Percentiles rank a stretch among this genome's conserved stretches.
Evolutionary conservation across 2,329 filamentous ascomycete species (phyloP).

Genomic region (Alternaria incomplexa): DNA sequence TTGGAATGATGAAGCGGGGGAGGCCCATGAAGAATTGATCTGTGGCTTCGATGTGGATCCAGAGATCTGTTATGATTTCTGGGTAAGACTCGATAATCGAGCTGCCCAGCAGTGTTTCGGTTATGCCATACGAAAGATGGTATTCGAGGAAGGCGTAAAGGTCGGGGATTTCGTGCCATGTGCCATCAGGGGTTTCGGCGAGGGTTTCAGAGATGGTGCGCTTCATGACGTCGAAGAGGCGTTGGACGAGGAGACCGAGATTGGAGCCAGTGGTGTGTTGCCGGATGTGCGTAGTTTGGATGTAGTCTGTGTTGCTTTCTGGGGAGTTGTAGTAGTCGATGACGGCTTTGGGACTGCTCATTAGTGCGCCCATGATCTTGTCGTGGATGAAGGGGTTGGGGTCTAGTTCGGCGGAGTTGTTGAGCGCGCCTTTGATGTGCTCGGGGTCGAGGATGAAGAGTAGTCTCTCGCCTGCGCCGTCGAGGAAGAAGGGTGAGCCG

Average conservation of each 20-base stretch:
- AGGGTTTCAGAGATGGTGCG: conserved; percentile 8
- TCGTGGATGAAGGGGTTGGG: conserved; percentile 23
- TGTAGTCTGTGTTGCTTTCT: conserved; percentile 10
- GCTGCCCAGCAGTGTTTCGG: conserved; percentile 13
- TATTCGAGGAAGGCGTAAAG: conserved; percentile 15
- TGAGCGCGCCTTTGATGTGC: conserved; percentile 18
- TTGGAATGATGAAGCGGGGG: conserved; percentile 12
- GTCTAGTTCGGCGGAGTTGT: conserved; percentile 13
- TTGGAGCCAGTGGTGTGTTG: conserved; percentile 13
- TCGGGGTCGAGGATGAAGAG: conserved; percentile 18
- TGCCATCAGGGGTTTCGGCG: not conserved
- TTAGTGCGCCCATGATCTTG: conserved; percentile 19
- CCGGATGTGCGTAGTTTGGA: conserved; percentile 19
- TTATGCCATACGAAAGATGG: conserved; percentile 12
- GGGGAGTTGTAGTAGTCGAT: conserved; percentile 19
- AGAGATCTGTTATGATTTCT: conserved; percentile 14
- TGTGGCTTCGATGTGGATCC: conserved; percentile 23
- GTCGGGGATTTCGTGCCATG: conserved; percentile 18
- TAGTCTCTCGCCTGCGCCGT: conserved; percentile 23
- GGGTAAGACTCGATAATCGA: conserved; percentile 13
- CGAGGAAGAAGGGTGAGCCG: conserved; percentile 22
- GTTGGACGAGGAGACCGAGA: conserved; percentile 12
- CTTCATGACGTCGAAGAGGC: conserved; percentile 11
- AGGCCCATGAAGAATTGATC: conserved; percentile 20
- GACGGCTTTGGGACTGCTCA: conserved; percentile 20